Evolutionary conservation across 352 stramenopile genomes (phyloP).

Genomic region (Saprolegnia diclina): DNA sequence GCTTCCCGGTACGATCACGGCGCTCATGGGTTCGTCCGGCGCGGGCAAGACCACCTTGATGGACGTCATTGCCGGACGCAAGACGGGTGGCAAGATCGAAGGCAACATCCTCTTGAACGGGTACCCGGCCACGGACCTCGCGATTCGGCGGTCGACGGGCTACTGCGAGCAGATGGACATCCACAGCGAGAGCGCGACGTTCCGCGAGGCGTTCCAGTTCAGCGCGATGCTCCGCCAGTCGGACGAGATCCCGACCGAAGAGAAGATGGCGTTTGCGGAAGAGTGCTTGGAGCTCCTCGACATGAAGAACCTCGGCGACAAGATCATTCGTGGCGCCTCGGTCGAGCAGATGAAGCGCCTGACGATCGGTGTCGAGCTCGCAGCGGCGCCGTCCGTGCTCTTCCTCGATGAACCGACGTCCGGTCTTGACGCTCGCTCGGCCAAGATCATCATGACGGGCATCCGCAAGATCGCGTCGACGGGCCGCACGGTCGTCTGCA

Average conservation of each 20-base stretch:
- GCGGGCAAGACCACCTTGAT: slow-evolving; percentile 92
- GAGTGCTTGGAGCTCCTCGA: slow-evolving; percentile 58
- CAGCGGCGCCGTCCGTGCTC: slow-evolving; percentile 73
- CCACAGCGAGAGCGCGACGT: slow-evolving; percentile 82
- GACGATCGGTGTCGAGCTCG: slow-evolving; percentile 87
- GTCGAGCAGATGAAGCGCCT: slow-evolving; percentile 58
- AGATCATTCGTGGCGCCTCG: slow-evolving; percentile 50
- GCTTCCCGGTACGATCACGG: slow-evolving; percentile 54
- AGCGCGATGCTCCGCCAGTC: slow-evolving; percentile 71
- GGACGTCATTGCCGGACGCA: slow-evolving; percentile 91
- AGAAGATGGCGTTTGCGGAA: slow-evolving; percentile 44
- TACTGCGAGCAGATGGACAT: slow-evolving; percentile 87
- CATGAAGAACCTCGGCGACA: slow-evolving; percentile 41
- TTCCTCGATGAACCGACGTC: slow-evolving; percentile 88
- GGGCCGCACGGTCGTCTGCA: slow-evolving; percentile 81
- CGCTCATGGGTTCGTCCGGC: slow-evolving; percentile 66
- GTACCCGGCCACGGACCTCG: slow-evolving; percentile 39
- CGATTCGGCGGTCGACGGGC: slow-evolving; percentile 44
- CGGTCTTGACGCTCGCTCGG: slow-evolving; percentile 81
- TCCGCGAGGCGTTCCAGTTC: slow-evolving; percentile 87
- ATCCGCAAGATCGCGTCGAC: slow-evolving; percentile 79
- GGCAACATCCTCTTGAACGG: slow-evolving; percentile 65
- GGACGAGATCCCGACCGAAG: slow-evolving; percentile 30
- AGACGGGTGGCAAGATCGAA: slow-evolving; percentile 73
- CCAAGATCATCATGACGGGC: slow-evolving; percentile 82